phyloP scores from a whole-genome alignment of 148 eudicot genomes.

The Amaranthus cruentus region DNA sequence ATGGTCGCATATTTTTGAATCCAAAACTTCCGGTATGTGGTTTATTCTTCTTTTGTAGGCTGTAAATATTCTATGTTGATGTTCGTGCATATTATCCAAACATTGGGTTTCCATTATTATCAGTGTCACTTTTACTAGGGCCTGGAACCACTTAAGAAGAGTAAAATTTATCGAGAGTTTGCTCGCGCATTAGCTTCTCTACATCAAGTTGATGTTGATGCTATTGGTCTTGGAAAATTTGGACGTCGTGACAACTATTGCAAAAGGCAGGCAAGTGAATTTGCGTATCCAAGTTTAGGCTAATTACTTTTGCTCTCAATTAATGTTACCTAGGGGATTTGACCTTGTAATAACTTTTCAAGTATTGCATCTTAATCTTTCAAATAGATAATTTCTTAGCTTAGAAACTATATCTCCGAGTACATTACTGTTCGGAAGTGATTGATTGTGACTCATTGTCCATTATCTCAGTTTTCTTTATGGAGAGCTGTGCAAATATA shows the following conservation, averaged over 20 bases:
- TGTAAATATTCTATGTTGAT: background rate
- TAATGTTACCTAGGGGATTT: background rate
- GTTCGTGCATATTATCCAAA: background rate
- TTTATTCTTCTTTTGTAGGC: background rate
- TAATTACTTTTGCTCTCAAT: background rate
- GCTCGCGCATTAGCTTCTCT: conserved; percentile 76
- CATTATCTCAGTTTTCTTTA: background rate
- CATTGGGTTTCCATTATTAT: background rate
- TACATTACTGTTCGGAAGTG: background rate
- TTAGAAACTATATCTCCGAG: background rate
- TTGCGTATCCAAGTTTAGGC: background rate
- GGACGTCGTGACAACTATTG: conserved; percentile 82
- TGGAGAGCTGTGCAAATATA: background rate
- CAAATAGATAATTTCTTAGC: background rate
- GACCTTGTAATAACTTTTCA: background rate
- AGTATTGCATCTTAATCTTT: background rate
- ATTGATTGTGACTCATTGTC: background rate
- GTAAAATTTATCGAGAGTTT: conserved; percentile 55
- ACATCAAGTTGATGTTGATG: conserved; percentile 74
- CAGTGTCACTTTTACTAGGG: conserved; percentile 38
- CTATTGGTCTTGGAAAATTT: conserved; percentile 67
- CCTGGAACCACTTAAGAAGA: conserved; percentile 54
- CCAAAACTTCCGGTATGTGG: conserved; percentile 67
- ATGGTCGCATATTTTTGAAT: conserved; percentile 81
- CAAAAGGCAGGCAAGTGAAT: conserved; percentile 65